Percentiles rank a stretch among this genome's conserved stretches.
phyloP scores from a whole-genome alignment of 192 early-diverging fungal genomes.

The Dispira simplex region DNA sequence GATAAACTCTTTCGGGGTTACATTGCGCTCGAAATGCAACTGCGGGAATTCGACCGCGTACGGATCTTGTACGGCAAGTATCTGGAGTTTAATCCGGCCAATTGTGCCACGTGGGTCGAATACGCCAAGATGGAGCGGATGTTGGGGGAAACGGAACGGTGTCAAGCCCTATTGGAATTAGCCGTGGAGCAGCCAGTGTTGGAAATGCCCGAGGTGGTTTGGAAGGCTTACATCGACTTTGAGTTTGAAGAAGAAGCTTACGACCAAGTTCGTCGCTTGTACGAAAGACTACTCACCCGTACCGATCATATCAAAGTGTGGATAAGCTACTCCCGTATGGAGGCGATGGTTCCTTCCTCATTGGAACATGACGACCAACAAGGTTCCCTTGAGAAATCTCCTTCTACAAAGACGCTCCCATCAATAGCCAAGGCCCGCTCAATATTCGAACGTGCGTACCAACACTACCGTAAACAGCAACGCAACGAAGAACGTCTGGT shows the following conservation, averaged over 20 bases:
- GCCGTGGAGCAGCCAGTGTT: conserved; percentile 76
- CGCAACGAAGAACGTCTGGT: conserved; percentile 59
- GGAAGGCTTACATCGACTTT: conserved; percentile 98
- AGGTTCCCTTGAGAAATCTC: too few species aligned
- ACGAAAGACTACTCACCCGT: conserved; percentile 67
- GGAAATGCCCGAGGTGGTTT: conserved; percentile 97
- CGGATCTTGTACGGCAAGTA: conserved; percentile 83
- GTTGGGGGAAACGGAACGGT: conserved; percentile 73
- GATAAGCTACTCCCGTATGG: conserved; percentile 89
- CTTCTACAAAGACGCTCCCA: neutral
- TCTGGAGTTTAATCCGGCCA: conserved; percentile 71
- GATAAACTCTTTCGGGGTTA: conserved; percentile 90
- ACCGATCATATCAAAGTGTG: conserved; percentile 96
- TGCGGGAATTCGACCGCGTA: conserved; percentile 90
- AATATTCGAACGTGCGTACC: conserved; percentile 64
- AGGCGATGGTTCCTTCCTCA: conserved; percentile 45
- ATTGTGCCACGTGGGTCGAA: conserved; percentile 92
- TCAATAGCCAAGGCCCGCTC: conserved; percentile 39
- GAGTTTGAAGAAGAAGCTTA: conserved; percentile 75
- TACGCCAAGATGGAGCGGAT: conserved; percentile 81
- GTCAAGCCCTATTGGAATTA: conserved; percentile 79
- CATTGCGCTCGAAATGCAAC: conserved; percentile 85
- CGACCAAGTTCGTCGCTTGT: conserved; percentile 57
- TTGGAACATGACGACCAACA: conserved; percentile 26
- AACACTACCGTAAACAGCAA: conserved; percentile 45